Evolutionary conservation across 2,329 filamentous ascomycete species (phyloP).

Genomic region (Niveomyces coronatus): DNA sequence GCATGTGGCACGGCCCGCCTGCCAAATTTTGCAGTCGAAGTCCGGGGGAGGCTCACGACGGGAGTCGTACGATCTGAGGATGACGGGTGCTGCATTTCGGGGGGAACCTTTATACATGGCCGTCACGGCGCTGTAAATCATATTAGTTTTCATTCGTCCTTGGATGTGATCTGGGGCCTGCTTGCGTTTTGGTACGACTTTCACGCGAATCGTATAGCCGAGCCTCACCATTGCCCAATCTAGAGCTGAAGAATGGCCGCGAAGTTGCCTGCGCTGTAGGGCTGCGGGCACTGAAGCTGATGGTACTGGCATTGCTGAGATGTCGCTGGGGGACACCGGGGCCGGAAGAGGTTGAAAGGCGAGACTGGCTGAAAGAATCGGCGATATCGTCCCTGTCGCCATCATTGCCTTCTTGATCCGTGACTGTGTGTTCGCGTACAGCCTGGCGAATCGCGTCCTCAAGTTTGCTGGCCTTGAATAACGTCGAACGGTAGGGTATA

Average conservation of each 20-base stretch:
- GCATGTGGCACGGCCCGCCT: constrained; percentile 88
- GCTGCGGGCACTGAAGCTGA: constrained; percentile 66
- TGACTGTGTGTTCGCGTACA: constrained; percentile 74
- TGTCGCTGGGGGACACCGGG: constrained; percentile 42
- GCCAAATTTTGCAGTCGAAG: constrained; percentile 92
- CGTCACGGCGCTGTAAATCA: constrained; percentile 64
- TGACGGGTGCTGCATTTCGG: constrained; percentile 54
- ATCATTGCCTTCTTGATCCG: constrained; percentile 77
- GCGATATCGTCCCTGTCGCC: constrained; percentile 46
- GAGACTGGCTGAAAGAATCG: constrained; percentile 31
- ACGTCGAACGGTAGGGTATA: constrained; percentile 84
- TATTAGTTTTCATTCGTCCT: constrained; percentile 12
- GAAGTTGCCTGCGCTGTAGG: constrained; percentile 42
- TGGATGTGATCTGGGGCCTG: constrained; percentile 12
- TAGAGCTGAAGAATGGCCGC: constrained; percentile 41
- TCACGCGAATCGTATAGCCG: constrained; percentile 80
- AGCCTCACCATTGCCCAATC: constrained; percentile 75
- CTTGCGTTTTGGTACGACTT: constrained; percentile 81
- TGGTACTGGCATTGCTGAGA: constrained; percentile 68
- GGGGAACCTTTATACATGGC: constrained; percentile 80
- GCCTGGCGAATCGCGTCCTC: constrained; percentile 89
- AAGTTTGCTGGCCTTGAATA: constrained; percentile 97
- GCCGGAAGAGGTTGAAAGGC: constrained; percentile 31
- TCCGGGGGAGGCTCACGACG: constrained; percentile 83
- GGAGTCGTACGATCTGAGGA: constrained; percentile 92